Conservation (phyloP, 441 rosid genomes). For the Croton laevigatus region DNA sequence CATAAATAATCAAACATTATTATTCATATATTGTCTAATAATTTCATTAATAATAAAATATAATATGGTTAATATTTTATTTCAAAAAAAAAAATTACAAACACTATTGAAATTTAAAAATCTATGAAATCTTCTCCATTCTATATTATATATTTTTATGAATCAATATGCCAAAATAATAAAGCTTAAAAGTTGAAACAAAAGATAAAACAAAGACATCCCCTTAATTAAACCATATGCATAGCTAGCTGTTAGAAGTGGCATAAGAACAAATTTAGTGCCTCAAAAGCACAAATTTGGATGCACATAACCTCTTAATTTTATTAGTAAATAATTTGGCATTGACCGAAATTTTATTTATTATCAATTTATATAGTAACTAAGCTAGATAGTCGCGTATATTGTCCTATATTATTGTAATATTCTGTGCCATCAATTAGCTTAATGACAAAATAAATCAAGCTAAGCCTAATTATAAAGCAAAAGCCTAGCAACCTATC, state of each 20-base stretch:
- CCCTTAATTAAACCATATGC: too few relatives aligned
- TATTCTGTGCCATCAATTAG: slow-evolving; percentile 15
- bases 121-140: too few relatives aligned
- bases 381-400: slow-evolving; percentile 13
- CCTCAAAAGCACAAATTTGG: neutral
- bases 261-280: slow-evolving; percentile 1
- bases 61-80: too few relatives aligned
- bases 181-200: neutral
- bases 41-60: too few relatives aligned
- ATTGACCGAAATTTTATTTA: neutral
- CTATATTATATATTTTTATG: too few relatives aligned
- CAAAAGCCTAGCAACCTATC: neutral
- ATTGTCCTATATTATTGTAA: slow-evolving; percentile 21
- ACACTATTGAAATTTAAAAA: too few relatives aligned
- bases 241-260: neutral
- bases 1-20: too few relatives aligned
- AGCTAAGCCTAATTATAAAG: slow-evolving; percentile 16
- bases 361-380: neutral
- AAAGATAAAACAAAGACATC: neutral
- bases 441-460: slow-evolving; percentile 14
- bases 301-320: neutral
- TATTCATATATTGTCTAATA: too few relatives aligned
- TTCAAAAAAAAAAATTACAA: too few relatives aligned
- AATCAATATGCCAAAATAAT: too few relatives aligned
- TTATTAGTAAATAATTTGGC: too few relatives aligned